Evolutionary conservation across 2,329 filamentous ascomycete species (phyloP), one percentile per base, ranked within the genome.

Genomic region (Shiraia sp.): DNA sequence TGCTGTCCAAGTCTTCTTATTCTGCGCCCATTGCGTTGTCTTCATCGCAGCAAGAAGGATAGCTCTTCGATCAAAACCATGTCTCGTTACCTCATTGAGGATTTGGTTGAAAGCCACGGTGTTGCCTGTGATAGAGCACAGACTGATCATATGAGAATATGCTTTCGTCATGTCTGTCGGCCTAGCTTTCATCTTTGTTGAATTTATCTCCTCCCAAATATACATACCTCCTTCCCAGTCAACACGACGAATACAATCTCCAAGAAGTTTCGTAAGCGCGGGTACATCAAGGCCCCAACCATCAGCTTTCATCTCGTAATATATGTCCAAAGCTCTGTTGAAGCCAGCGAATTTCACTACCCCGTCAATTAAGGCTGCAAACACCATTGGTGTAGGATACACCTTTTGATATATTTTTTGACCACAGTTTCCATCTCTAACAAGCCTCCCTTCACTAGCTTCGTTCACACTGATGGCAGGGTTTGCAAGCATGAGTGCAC

Each of bases 241-340:
- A 9, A 54, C 48, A 8, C 66, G 57, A 4, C 61, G 54, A 6
- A 71, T 63, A 48, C 73, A 75, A 40, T 75, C 68, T 8, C 57
- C 53, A 27, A 77, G 57, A 24, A 77, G 57, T 10, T 65, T 58
- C 1, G 55, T 64, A 4, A 76, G 57, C 3, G 68, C 69, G 10
- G 51, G 49, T 27, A 72, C 59, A 38, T 71, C 69, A 7, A 76
- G 54, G 8, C 73, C 72, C 74, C 74, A 77, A 28, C 74, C 73
- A 33, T 75, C 69, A 6, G 57, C 45, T 12, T 69, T 67, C 67
- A 76, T 72, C 24, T 68, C 62, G 34, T 63, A 62, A 47, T 71
- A 75, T 10, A 74, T 62, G 2, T 68, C 57, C 7, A 75, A 49
- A 9, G 73, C 69, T 9, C 68, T 61, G 3, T 75, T 69, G 32